Percentiles rank a stretch among this genome's conserved stretches.
Conservation (phyloP, 257 asterid species). For the Paraleonurus japonicus region DNA sequence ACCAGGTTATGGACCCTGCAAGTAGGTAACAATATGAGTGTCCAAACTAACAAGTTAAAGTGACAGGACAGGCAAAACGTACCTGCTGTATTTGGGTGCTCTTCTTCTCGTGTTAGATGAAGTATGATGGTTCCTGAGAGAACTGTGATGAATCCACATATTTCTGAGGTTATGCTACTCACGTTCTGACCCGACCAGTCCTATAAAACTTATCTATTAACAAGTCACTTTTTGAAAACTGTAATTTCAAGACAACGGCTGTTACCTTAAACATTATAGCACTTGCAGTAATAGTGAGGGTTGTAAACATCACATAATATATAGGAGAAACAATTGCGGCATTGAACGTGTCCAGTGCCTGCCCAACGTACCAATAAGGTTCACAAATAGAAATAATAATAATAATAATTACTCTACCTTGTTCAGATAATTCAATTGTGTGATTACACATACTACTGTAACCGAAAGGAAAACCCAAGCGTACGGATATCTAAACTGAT, state of each 20-base stretch:
- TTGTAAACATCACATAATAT: conserved; percentile 88
- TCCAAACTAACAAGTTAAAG: neutral
- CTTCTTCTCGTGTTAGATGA: conserved; percentile 73
- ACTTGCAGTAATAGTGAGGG: conserved; percentile 79
- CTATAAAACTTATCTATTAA: conserved; percentile 29
- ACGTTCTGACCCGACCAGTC: conserved; percentile 81
- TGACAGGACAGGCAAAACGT: too few species aligned
- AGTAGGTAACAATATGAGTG: neutral
- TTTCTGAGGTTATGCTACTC: conserved; percentile 71
- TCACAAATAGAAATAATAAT: neutral
- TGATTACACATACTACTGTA: conserved; percentile 59
- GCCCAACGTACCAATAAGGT: conserved; percentile 16
- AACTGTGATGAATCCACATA: conserved; percentile 82
- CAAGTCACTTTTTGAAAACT: neutral
- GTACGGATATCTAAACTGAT: conserved; percentile 63
- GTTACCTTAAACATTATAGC: conserved; percentile 88
- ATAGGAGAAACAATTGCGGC: conserved; percentile 87
- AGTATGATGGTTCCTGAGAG: conserved; percentile 79
- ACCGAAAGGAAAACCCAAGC: conserved; percentile 76
- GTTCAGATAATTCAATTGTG: conserved; percentile 83
- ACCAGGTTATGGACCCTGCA: conserved; percentile 68
- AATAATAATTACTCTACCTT: conserved; percentile 43
- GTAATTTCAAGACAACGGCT: neutral
- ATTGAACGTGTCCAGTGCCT: conserved; percentile 89
- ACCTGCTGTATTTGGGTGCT: conserved; percentile 53